These are phyloP conservation scores for Komagataella phaffii DNA, from an alignment of 805 yeast genomes.

Conservation along the genomic window DNA sequence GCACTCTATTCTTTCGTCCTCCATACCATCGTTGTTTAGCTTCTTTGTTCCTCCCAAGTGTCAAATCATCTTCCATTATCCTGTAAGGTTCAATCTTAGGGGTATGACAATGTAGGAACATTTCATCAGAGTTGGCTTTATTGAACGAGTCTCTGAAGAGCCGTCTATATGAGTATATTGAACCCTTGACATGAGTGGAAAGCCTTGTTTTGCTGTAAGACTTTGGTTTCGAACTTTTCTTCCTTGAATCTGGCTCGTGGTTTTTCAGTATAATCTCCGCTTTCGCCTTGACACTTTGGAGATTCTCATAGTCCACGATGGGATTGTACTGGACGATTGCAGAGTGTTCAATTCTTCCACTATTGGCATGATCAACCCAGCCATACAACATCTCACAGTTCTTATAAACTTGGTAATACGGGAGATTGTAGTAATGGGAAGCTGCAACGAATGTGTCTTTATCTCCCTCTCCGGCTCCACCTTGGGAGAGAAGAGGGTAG, in stretches of 20 bases:
- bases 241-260: not conserved
- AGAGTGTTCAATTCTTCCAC: conserved; percentile 18
- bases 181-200: conserved; percentile 9
- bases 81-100: conserved; percentile 43
- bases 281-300: conserved; percentile 11
- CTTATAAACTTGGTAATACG: conserved; percentile 41
- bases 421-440: conserved; percentile 34
- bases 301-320: conserved; percentile 13
- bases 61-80: conserved; percentile 14
- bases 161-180: conserved; percentile 14
- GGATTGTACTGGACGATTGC: conserved; percentile 22
- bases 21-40: not conserved
- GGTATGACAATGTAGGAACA: conserved; percentile 35
- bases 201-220: not conserved
- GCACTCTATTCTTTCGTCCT: conserved; percentile 12
- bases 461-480: conserved; percentile 64
- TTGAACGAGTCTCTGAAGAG: conserved; percentile 13
- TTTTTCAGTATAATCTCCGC: conserved; percentile 11
- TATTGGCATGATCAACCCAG: conserved; percentile 12
- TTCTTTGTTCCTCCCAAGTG: conserved; percentile 11
- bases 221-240: not conserved
- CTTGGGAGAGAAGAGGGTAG: conserved; percentile 47
- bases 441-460: conserved; percentile 68
- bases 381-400: conserved; percentile 18
- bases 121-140: conserved; percentile 14